Percentiles rank a stretch among this genome's conserved stretches.
phyloP scores from a whole-genome alignment of 768 basidiomycete species.

The Pleurotus tuoliensis region DNA sequence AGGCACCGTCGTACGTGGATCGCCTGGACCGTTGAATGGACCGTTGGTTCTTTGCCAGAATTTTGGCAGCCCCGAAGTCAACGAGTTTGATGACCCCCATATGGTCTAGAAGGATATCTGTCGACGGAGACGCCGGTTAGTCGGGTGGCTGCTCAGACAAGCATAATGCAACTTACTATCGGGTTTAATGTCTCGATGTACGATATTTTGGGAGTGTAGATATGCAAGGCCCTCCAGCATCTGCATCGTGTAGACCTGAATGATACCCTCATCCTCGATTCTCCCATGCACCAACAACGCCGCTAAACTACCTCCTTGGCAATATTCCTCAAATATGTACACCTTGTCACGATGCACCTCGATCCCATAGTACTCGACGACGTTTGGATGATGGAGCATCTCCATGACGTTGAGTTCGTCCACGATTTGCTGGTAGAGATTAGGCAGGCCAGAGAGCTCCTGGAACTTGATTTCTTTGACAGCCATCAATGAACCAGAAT shows the following conservation, averaged over 20 bases:
- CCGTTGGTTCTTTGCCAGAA: conserved; percentile 85
- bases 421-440: conserved; percentile 86
- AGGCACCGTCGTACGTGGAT: conserved; percentile 34
- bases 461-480: conserved; percentile 99
- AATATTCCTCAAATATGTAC: conserved; percentile 98
- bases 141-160: neutral
- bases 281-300: conserved; percentile 87
- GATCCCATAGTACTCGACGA: conserved; percentile 98
- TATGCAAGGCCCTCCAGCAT: conserved; percentile 95
- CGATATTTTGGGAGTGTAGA: conserved; percentile 86
- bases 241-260: conserved; percentile 94
- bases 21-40: conserved; percentile 75
- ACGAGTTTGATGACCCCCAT: conserved; percentile 93
- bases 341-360: conserved; percentile 99
- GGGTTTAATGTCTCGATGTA: conserved; percentile 97
- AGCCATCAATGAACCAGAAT: conserved; percentile 94
- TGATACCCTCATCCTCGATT: conserved; percentile 95
- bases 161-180: conserved; percentile 67
- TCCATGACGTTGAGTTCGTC: conserved; percentile 98
- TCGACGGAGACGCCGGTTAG: conserved; percentile 8
- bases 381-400: conserved; percentile 94
- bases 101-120: conserved; percentile 91
- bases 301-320: conserved; percentile 91
- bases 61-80: conserved; percentile 96
- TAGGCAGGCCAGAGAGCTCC: conserved; percentile 84